These are phyloP conservation scores for Fusarium succisae DNA, from an alignment of 2,329 filamentous ascomycete species.

Conservation along the genomic window DNA sequence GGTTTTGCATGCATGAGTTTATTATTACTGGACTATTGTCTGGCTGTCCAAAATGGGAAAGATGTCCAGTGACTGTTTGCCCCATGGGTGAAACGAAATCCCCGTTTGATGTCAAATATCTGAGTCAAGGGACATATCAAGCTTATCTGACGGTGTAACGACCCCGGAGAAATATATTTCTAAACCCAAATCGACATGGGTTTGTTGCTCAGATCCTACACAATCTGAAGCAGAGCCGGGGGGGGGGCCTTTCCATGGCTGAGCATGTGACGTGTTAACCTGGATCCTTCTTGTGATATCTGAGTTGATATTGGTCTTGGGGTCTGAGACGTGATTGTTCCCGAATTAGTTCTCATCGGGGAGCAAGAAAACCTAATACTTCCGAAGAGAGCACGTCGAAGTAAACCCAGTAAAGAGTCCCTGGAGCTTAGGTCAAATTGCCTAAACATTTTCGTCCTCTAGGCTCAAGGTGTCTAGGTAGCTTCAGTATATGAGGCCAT, in stretches of 20 bases:
- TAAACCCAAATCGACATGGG: background rate
- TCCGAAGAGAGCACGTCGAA: background rate
- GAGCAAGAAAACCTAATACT: background rate
- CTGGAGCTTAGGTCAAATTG: background rate
- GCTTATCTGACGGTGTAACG: background rate
- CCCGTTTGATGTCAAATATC: background rate
- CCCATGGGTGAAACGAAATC: background rate
- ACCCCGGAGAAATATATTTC: background rate
- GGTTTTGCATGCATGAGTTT: background rate
- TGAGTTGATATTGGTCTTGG: background rate
- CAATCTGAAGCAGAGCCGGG: background rate
- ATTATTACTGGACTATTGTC: background rate
- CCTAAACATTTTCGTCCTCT: background rate
- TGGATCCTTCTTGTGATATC: background rate
- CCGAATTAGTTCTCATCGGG: background rate
- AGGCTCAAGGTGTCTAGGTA: background rate
- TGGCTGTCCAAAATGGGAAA: background rate
- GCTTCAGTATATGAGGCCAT: background rate
- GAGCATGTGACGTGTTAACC: background rate
- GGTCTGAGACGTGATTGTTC: too few species aligned
- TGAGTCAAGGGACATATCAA: background rate
- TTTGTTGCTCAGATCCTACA: background rate
- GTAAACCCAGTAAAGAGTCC: background rate
- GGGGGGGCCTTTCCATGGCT: background rate
- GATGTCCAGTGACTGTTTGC: slow-evolving; percentile 10